Base-by-base conservation (phyloP, 768 basidiomycete species). In the Boletales sp. region DNA sequence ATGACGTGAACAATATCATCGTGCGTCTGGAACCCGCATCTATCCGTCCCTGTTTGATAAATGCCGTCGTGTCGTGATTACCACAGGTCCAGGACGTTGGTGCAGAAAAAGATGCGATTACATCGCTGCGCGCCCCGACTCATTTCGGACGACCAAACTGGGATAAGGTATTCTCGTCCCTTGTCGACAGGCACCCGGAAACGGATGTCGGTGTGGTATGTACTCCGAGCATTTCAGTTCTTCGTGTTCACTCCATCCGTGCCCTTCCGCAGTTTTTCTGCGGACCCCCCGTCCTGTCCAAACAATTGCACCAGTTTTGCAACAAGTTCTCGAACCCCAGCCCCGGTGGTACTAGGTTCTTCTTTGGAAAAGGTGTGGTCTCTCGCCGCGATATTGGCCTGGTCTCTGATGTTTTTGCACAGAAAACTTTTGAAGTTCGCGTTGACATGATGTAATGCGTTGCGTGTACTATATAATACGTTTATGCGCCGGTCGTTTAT, bases 1-100 rank as follows among this genome's bases (percentile, higher is more conserved):
- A 94, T 62, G 92, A 97, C 56, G 82, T 94, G 79, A 89, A 84
- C 70, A 97, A 95, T 64, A 94, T 97, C 66, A 79, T 94, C 47
- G 90, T 87, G 52, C 54, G 77, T 68, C 2, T 43, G 5, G 24
- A 24, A 24, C 5, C 24, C 24, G 24, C 24, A 24, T 24, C 24
- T 24, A 24, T 24, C 3, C 5, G 24, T 5, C 24, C 24, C 24
- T 24, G 24, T 24, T 24, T 24, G 3, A 24, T 24, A 24, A 24
- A 24, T 5, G 24, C 24, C 24, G 5, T 24, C 24, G 24, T 24
- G 24, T 24, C 5, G 24, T 34, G 32, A 34, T 34, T 10, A 5
- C 32, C 32, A 34, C 14, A 84, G 81, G 77, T 88, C 8, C 87
- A 92, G 61, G 93, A 95, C 58, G 93, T 97, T 34, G 94, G 94